These are phyloP conservation scores for Ceratobasidium sp. DNA, from an alignment of 1,284 basidiomycete species.

Conservation along the genomic window DNA sequence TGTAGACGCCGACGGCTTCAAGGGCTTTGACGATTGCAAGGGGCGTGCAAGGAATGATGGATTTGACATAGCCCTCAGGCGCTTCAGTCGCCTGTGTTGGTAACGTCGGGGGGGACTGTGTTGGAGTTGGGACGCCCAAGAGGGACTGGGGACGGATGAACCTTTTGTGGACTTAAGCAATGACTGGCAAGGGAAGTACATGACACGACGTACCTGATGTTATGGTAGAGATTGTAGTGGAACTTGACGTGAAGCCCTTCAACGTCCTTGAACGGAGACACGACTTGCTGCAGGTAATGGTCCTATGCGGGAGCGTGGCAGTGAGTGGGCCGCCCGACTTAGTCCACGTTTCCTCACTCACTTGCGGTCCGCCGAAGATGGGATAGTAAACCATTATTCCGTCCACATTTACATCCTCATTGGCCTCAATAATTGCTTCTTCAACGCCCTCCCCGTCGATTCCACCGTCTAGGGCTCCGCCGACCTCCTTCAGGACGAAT, in stretches of 20 bases:
- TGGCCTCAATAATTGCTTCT: slow-evolving; percentile 93
- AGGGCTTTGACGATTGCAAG: slow-evolving; percentile 95
- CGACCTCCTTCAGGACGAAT: slow-evolving; percentile 69
- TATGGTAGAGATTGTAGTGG: slow-evolving; percentile 96
- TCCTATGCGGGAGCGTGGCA: slow-evolving; percentile 62
- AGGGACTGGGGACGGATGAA: slow-evolving; percentile 73
- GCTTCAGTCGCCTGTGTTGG: slow-evolving; percentile 44
- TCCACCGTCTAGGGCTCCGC: slow-evolving; percentile 59
- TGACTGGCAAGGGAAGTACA: too few relatives aligned
- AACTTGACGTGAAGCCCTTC: slow-evolving; percentile 97
- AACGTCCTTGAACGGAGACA: slow-evolving; percentile 95
- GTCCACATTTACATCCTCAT: slow-evolving; percentile 83
- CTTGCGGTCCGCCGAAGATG: slow-evolving; percentile 86
- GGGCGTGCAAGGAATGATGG: slow-evolving; percentile 95
- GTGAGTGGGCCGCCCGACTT: slow-evolving; percentile 38
- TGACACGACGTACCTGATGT: slow-evolving; percentile 55
- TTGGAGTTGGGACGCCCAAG: slow-evolving; percentile 54
- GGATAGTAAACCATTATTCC: slow-evolving; percentile 99
- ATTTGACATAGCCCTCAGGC: slow-evolving; percentile 85
- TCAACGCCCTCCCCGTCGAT: slow-evolving; percentile 79
- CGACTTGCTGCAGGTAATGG: slow-evolving; percentile 95
- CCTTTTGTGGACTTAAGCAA: slow-evolving; percentile 65
- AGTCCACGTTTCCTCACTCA: slow-evolving; percentile 50
- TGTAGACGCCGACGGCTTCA: slow-evolving; percentile 91
- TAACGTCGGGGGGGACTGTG: slow-evolving; percentile 37